Percentiles rank a stretch among this genome's conserved stretches.
Evolutionary conservation across 2,329 filamentous ascomycete species (phyloP).

Genomic region (Fusarium fujikuroi): DNA sequence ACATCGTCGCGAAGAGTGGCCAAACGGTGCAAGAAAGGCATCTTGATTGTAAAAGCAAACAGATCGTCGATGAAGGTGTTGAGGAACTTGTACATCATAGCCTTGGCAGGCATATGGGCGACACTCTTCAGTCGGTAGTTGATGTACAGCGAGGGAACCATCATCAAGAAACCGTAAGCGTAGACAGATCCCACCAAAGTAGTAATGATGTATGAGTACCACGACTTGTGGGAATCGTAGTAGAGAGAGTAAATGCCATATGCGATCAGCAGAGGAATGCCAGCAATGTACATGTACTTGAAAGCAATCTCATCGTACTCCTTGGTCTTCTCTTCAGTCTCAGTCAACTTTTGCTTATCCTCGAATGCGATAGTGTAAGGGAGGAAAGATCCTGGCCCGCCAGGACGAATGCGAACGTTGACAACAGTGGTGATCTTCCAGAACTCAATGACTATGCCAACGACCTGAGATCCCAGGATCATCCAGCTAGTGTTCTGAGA

Average conservation of each 20-base stretch:
- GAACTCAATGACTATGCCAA: conserved; percentile 75
- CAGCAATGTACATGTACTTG: conserved; percentile 93
- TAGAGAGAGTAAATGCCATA: conserved; percentile 92
- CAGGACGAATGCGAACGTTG: conserved; percentile 81
- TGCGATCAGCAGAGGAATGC: conserved; percentile 86
- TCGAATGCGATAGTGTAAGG: conserved; percentile 88
- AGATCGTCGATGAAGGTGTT: conserved; percentile 99
- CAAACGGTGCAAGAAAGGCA: conserved; percentile 92
- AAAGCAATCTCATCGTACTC: conserved; percentile 99
- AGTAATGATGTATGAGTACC: conserved; percentile 96
- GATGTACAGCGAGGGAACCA: conserved; percentile 97
- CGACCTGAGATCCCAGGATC: conserved; percentile 92
- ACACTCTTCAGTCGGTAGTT: conserved; percentile 97
- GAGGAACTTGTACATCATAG: conserved; percentile 98
- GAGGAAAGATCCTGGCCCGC: conserved; percentile 73
- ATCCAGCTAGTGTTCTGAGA: conserved; percentile 99
- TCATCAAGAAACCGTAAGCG: conserved; percentile 98
- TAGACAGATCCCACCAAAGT: conserved; percentile 97
- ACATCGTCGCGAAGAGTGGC: conserved; percentile 94
- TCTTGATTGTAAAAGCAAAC: conserved; percentile 99
- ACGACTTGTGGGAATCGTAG: conserved; percentile 96
- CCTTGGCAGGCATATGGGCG: conserved; percentile 95
- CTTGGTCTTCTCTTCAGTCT: conserved; percentile 97
- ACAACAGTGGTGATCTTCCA: conserved; percentile 99
- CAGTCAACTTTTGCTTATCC: conserved; percentile 95